Evolutionary conservation across 306 rosid genomes (phyloP), one percentile per base, ranked within the genome.

Genomic region (Purshia tridentata): DNA sequence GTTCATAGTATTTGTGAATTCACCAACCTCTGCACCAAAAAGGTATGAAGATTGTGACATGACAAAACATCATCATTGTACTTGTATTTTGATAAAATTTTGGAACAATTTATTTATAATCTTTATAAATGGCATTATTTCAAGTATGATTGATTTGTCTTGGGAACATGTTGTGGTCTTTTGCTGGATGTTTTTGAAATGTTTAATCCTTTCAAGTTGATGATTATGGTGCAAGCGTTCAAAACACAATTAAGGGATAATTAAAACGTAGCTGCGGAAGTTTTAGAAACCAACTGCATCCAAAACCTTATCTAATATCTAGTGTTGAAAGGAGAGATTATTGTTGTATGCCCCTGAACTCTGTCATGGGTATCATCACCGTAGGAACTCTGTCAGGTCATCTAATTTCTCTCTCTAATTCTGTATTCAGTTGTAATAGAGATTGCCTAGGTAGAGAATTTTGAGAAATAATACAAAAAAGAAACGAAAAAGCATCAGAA

Each of bases 21-120:
- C 66, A 61, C 39, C 47, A 1, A 4, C 12, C 4, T 39, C 3
- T 8, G 47, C 66, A 8, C 20, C 22, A 41, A 39, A 39, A 61
- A 39, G 22, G 47, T 15, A 61, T 39, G 47, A 61, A 7, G 16
- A 22, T 46, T 15, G 39, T 39, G 47, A 61, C 3, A 61, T 59
- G 14, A 29, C 35, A 29, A 29, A 29, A 29, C 35, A 55, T 9
- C 22, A n/a, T 1, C 0, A 12, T 18, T 63, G 50, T 63, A 4
- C 40, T 65, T 65, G 55, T 65, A 45, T 42, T 29, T 45, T 20
- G 39, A 23, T n/a, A 65, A 47, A 44, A 12, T 60, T 60, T 60
- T 46, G 54, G 70, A 23, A 46, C 35, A 29, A 29, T 29, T 29
- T 65, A 7, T 46, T 12, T 39, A 45, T 48, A 45, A 7, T 65